These are phyloP conservation scores for Fusarium sp. DNA, from an alignment of 2,329 filamentous ascomycete genomes.

Conservation along the genomic window DNA sequence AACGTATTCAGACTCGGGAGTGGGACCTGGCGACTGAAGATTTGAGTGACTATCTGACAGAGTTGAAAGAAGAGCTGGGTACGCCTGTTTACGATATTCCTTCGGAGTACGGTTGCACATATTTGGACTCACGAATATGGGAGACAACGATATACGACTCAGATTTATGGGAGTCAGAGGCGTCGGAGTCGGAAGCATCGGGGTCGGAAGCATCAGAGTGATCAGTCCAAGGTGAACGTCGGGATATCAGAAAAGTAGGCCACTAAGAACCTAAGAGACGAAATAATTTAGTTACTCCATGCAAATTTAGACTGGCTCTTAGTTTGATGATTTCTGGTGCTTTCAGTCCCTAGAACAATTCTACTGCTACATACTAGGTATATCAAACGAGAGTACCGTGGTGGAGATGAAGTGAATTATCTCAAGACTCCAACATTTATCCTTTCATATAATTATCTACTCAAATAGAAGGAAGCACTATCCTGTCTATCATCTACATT, in stretches of 20 bases:
- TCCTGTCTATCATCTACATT: accelerated
- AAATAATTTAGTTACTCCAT: too few species aligned
- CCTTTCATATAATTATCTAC: not conserved
- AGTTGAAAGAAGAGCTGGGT: conserved; percentile 15
- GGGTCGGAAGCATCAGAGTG: not conserved
- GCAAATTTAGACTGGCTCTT: too few species aligned
- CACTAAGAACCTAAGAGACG: accelerated
- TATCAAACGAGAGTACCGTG: too few species aligned
- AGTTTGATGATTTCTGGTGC: too few species aligned
- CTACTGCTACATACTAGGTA: too few species aligned
- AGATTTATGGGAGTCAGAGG: accelerated
- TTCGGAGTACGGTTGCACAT: not conserved
- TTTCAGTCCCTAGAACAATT: too few species aligned
- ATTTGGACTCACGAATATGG: not conserved
- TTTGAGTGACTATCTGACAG: conserved; percentile 11
- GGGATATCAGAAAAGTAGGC: accelerated
- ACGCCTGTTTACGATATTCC: not conserved
- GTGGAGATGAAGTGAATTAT: accelerated
- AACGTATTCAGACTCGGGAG: conserved; percentile 4
- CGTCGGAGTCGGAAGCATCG: not conserved
- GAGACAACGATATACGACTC: accelerated
- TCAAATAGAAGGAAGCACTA: not conserved
- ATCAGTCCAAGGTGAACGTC: not conserved
- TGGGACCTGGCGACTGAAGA: conserved; percentile 5
- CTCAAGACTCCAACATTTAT: not conserved